phyloP scores from a whole-genome alignment of 2,329 filamentous ascomycete genomes.

The Fusarium devonianum region DNA sequence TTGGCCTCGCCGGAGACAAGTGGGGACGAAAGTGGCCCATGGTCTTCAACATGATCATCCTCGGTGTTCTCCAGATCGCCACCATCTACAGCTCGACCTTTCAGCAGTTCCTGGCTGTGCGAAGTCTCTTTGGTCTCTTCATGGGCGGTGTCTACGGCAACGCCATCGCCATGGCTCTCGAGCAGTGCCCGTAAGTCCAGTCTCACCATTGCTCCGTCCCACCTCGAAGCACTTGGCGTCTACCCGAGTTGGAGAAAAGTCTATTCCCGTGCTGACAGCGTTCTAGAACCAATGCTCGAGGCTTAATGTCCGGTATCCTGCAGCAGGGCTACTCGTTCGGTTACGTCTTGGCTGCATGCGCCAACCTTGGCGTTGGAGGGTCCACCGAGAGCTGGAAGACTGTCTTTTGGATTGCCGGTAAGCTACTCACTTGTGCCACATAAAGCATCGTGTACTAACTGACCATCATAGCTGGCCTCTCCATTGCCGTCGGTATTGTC shows the following conservation, averaged over 20 bases:
- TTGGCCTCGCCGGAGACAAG: constrained; percentile 79
- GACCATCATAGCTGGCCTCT: constrained; percentile 60
- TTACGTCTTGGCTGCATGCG: constrained; percentile 79
- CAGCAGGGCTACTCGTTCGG: constrained; percentile 85
- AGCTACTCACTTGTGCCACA: background rate
- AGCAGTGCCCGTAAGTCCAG: constrained; percentile 68
- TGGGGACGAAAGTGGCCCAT: constrained; percentile 87
- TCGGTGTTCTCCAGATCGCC: constrained; percentile 72
- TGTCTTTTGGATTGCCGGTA: constrained; percentile 73
- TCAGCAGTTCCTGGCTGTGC: constrained; percentile 75
- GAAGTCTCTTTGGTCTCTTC: constrained; percentile 76
- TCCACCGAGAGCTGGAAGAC: constrained; percentile 72
- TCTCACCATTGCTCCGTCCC: no score
- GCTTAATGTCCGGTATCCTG: constrained; percentile 81
- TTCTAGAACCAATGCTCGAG: constrained; percentile 67
- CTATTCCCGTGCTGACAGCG: constrained; percentile 32
- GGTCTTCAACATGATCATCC: constrained; percentile 79
- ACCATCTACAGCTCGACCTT: constrained; percentile 81
- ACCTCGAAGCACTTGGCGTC: background rate
- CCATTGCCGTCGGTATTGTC: constrained; percentile 72
- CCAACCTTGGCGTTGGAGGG: constrained; percentile 76
- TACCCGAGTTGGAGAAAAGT: constrained; percentile 28
- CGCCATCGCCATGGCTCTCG: constrained; percentile 78
- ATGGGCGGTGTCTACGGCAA: constrained; percentile 86
- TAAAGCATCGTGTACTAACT: background rate